Evolutionary conservation across 2,329 filamentous ascomycete species (phyloP), one percentile per base, ranked within the genome.

Genomic region (Hirsutella minnesotensis): DNA sequence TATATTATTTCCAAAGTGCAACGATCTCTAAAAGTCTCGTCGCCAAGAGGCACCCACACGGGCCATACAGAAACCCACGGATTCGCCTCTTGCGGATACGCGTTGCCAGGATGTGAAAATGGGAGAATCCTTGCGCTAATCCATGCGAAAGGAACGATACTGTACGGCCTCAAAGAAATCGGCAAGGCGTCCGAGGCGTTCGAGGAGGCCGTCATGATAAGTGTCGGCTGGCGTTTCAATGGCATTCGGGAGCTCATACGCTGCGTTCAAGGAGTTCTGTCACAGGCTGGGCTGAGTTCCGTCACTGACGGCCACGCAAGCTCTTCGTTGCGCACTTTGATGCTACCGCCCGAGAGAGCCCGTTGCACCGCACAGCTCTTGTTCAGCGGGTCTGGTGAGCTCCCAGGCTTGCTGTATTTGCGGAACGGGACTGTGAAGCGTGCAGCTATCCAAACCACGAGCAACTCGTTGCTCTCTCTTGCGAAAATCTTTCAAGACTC

Each of bases 401-500:
- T 95, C 5, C 89, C 89, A 2, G 92, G 92, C 0, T 69, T 98
- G 10, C 72, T 74, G 42, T 76, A 80, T 59, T 75, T 94, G 3
- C 67, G 79, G 1, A 79, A 86, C 37, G 82, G 81, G 10, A 69
- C 81, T 36, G 77, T 86, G 15, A 79, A 79, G 51, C 85, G 81
- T 56, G 85, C 87, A 7, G 89, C 88, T 2, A 74, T 95, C 20
- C 88, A 89, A 12, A 96, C 89, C 1, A 95, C 89, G 0, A 96
- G 92, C 61, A 98, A 98, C 58, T 94, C 90, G 1, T 69, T 98
- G 16, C 72, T 98, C 2, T 98, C 92, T 0, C 68, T 98, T 34
- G 92, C 92, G 19, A 98, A 98, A 62, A 98, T 98, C 30, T 94
- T 95, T 50, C 92, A 98, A 61, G 92, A 98, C 65, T 81, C 86